Base-by-base conservation (phyloP, 2,329 filamentous ascomycete genomes). In the Trichoderma arundinaceum region DNA sequence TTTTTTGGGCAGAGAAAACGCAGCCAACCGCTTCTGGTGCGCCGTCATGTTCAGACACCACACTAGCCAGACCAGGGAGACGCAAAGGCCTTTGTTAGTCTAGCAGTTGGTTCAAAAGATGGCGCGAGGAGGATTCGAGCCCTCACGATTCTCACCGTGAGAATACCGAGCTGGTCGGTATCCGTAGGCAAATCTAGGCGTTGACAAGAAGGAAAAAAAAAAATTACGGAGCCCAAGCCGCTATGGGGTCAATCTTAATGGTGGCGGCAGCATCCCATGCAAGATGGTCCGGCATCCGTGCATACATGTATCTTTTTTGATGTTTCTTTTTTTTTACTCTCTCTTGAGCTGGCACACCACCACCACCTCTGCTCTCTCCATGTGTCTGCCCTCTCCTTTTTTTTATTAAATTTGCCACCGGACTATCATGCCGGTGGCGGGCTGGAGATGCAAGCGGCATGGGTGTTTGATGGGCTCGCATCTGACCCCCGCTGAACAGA, bases 391-490 rank as follows among this genome's bases (percentile, higher is more conserved):
- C 12, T 12, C 33, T 49, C 33, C 43, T 33, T 60, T 60, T 44
- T 49, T 60, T 51, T 51, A 28, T 41, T 22, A 32, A 60, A 58
- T 60, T 60, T 60, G 57, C 57, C 57, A 60, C 57, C 57, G 17
- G 44, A 39, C 57, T 48, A 48, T 43, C 43, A 38, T 38, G 43
- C 56, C 44, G 38, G 15, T 38, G 46, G 57, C 57, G 28, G 28
- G 22, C 17, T 22, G 22, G 28, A 15, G 22, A 28, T 28, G 28
- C 48, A 28, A 51, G 22, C 22, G 28, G 48, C 48, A 51, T 51
- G 48, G 48, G 48, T 33, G 48, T 41, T 51, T 43, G 57, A 46
- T 60, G 38, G 19, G 44, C 57, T 41, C 57, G 39, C 52, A 22
- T 56, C 10, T 19, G 17, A 41, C 38, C 35, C 53, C 22, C 17